These are phyloP conservation scores for Fusarium fujikuroi DNA, from an alignment of 2,329 filamentous ascomycete species.

Conservation along the genomic window DNA sequence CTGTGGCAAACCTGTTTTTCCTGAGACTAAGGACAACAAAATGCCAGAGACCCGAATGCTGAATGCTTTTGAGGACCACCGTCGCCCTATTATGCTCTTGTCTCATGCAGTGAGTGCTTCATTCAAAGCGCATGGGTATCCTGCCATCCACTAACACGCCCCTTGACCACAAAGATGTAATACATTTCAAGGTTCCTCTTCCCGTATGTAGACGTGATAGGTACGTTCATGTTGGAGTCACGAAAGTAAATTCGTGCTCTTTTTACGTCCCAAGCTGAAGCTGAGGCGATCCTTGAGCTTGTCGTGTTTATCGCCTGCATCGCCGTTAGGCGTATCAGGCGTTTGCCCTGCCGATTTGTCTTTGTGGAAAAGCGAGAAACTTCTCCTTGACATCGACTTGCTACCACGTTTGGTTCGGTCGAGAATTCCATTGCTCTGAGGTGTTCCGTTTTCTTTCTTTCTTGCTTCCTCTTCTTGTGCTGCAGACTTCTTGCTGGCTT, in stretches of 20 bases:
- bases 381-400: conserved; percentile 82
- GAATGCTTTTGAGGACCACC: not conserved
- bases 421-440: conserved; percentile 59
- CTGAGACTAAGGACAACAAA: not conserved
- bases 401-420: conserved; percentile 76
- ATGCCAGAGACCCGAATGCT: not conserved
- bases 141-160: conserved; percentile 33
- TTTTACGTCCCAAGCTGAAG: conserved; percentile 75
- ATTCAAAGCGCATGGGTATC: conserved; percentile 37
- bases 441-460: conserved; percentile 54
- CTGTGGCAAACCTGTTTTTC: not conserved
- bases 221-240: conserved; percentile 22
- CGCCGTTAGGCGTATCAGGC: conserved; percentile 34
- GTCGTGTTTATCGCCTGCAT: conserved; percentile 55
- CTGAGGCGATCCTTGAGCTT: conserved; percentile 73
- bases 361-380: conserved; percentile 73
- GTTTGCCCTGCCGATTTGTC: conserved; percentile 54
- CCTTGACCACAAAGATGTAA: conserved; percentile 19
- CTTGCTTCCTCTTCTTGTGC: conserved; percentile 60
- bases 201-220: conserved; percentile 23
- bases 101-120: conserved; percentile 29
- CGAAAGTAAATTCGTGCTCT: conserved; percentile 64
- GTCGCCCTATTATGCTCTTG: conserved; percentile 23
- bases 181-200: conserved; percentile 11
- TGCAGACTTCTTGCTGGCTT: conserved; percentile 72